These are phyloP conservation scores for Paxillus involutus DNA, from an alignment of 768 basidiomycete genomes.

Conservation along the genomic window DNA sequence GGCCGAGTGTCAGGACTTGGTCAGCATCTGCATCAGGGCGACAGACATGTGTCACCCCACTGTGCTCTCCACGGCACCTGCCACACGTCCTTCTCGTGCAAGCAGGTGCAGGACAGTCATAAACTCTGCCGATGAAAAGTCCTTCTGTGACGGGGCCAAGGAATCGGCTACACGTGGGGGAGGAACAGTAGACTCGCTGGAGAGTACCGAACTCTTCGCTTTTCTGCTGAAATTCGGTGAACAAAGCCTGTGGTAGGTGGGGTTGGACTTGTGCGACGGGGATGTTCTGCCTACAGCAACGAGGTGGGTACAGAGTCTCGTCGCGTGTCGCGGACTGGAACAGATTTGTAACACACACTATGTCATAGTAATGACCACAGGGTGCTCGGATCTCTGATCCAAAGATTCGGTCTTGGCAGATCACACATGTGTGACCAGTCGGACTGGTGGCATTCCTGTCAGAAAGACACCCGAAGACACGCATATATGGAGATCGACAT, in stretches of 20 bases:
- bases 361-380: conserved; percentile 38
- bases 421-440: conserved; percentile 33
- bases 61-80: conserved; percentile 23
- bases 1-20: conserved; percentile 28
- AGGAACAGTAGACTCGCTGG: conserved; percentile 39
- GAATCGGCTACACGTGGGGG: conserved; percentile 35
- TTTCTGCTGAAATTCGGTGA: conserved; percentile 25
- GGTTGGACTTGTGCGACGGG: conserved; percentile 21
- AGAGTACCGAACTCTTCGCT: conserved; percentile 30
- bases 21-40: conserved; percentile 21
- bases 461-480: neutral
- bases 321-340: conserved; percentile 36
- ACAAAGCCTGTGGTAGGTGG: conserved; percentile 23
- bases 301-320: conserved; percentile 41
- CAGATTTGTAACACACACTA: conserved; percentile 32
- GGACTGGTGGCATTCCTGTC: conserved; percentile 2
- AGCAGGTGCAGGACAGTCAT: conserved; percentile 16
- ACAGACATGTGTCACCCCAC: conserved; percentile 25
- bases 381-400: conserved; percentile 27
- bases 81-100: conserved; percentile 25
- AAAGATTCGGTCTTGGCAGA: conserved; percentile 35
- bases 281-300: conserved; percentile 36
- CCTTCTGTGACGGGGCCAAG: conserved; percentile 32
- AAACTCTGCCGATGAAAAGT: conserved; percentile 21
- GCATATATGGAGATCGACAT: neutral